Evolutionary conservation across 2,329 filamentous ascomycete genomes (phyloP).

Genomic region (Colletotrichum camelliae): DNA sequence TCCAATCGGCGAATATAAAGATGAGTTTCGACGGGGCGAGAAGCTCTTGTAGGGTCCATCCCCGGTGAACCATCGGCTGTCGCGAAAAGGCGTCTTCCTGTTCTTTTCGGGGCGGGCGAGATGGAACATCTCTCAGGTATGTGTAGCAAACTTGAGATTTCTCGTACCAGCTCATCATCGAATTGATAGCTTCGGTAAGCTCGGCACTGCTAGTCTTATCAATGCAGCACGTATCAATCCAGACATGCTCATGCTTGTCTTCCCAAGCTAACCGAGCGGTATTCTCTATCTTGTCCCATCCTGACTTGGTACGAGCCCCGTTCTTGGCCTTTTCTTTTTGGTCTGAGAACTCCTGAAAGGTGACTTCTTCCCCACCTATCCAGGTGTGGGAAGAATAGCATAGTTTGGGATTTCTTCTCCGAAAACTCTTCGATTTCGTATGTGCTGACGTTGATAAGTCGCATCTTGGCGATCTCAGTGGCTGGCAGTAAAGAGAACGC

Average conservation of each 20-base stretch:
- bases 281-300: fast-evolving
- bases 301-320: neutral
- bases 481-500: no score
- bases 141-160: neutral
- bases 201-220: neutral
- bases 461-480: neutral
- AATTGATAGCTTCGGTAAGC: neutral
- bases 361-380: neutral
- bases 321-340: no score
- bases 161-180: neutral
- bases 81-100: neutral
- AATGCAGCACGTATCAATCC: neutral
- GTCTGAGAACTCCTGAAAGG: neutral
- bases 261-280: fast-evolving
- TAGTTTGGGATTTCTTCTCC: fast-evolving
- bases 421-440: fast-evolving
- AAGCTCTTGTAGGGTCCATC: neutral
- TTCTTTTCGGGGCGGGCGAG: no score
- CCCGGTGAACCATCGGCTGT: neutral
- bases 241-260: fast-evolving
- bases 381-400: neutral
- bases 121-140: fast-evolving
- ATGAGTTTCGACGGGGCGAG: fast-evolving
- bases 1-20: fast-evolving
- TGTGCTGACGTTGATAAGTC: fast-evolving